Percentiles rank a stretch among this genome's conserved stretches.
These are phyloP conservation scores for Microcera coccophila DNA, from an alignment of 2,329 filamentous ascomycete genomes.

Conservation along the genomic window DNA sequence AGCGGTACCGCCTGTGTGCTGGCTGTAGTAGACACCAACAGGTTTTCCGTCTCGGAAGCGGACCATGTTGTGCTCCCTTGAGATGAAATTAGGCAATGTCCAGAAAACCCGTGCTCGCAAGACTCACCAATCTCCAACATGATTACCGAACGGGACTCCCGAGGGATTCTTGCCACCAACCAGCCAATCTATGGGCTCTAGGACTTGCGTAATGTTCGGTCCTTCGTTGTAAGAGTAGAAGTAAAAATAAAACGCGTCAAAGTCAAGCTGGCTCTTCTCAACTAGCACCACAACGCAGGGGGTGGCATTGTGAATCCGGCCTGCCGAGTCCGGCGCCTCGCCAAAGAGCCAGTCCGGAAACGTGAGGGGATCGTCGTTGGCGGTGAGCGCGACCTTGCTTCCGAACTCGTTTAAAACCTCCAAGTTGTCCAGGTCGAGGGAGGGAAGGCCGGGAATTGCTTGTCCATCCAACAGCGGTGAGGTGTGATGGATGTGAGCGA, in stretches of 20 bases:
- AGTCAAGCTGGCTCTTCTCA: conserved; percentile 21
- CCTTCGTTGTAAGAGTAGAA: conserved; percentile 35
- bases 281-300: conserved; percentile 31
- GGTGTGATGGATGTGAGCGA: conserved; percentile 28
- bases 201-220: conserved; percentile 30
- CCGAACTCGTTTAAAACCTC: conserved; percentile 23
- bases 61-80: conserved; percentile 28
- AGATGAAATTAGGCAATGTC: background rate
- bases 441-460: conserved; percentile 16
- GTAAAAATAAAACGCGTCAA: conserved; percentile 35
- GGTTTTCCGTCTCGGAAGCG: conserved; percentile 26
- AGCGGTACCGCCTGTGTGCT: conserved; percentile 23
- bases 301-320: conserved; percentile 23
- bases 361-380: conserved; percentile 26
- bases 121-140: conserved; percentile 29
- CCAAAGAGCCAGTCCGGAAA: conserved; percentile 29
- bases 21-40: conserved; percentile 27
- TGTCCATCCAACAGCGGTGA: conserved; percentile 20
- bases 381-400: conserved; percentile 19
- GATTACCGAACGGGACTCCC: conserved; percentile 30
- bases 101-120: background rate
- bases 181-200: conserved; percentile 26
- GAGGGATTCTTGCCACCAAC: conserved; percentile 7
- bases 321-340: conserved; percentile 19
- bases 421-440: conserved; percentile 29